phyloP scores from a whole-genome alignment of 495 filamentous ascomycete genomes.

The Elasticomyces elasticus region DNA sequence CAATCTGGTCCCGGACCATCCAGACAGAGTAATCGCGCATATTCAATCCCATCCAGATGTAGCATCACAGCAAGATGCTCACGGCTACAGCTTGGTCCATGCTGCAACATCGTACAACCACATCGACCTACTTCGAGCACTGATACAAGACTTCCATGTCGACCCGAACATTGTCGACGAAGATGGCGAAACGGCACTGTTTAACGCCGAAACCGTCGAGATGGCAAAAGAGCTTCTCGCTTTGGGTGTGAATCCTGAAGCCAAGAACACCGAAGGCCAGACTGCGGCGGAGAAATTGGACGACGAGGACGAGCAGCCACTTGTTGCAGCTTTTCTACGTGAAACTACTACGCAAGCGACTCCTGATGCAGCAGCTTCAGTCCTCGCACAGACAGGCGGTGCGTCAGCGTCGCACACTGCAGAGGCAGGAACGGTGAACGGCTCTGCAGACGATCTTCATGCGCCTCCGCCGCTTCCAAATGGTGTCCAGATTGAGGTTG shows the following conservation, averaged over 20 bases:
- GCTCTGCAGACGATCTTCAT: conserved; percentile 13
- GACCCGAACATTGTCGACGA: conserved; percentile 72
- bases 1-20: conserved; percentile 32
- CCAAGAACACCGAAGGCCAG: conserved; percentile 28
- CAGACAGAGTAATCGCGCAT: conserved; percentile 25
- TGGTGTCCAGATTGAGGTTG: conserved; percentile 30
- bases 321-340: conserved; percentile 24
- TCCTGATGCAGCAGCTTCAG: conserved; percentile 4
- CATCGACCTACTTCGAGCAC: conserved; percentile 60
- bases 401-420: not conserved
- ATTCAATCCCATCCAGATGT: conserved; percentile 27
- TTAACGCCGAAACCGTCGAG: conserved; percentile 67
- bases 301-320: conserved; percentile 35
- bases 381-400: not conserved
- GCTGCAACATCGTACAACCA: conserved; percentile 88
- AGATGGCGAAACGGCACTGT: conserved; percentile 85
- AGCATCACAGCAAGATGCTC: conserved; percentile 27
- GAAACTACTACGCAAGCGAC: not conserved
- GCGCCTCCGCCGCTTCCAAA: conserved; percentile 31
- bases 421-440: not conserved
- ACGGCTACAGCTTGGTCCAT: conserved; percentile 76
- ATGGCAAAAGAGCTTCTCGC: conserved; percentile 75
- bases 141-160: conserved; percentile 69
- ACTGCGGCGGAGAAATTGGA: conserved; percentile 37
- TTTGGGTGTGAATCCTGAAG: conserved; percentile 52